Base-by-base conservation (phyloP, 2,329 filamentous ascomycete species). In the Ascocoryne sarcoides region DNA sequence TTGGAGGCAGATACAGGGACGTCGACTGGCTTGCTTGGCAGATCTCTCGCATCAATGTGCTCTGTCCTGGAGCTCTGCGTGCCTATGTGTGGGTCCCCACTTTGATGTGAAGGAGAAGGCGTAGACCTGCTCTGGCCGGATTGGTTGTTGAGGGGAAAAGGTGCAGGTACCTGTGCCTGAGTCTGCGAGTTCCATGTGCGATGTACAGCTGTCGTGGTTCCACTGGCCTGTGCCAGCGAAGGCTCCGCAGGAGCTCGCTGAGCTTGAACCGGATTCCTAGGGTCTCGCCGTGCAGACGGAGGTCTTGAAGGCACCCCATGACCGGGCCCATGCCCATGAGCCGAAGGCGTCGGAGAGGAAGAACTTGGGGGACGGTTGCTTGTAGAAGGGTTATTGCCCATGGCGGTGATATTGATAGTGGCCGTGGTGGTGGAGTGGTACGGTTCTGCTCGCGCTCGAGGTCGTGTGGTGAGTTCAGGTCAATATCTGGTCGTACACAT, bases 211-310 rank as follows among this genome's bases (percentile, higher is more conserved):
- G 46, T 50, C 15, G 53, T 58, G 8, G 54, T 56, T 45, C 58
- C 57, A 47, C 55, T 55, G 39, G 75, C 76, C 60, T 76, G 74
- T 49, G 75, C 70, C 47, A 76, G 68, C 37, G 76, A 79, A 39
- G 72, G 69, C 62, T 80, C 76, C 44, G 76, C 76, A 36, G 75
- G 75, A 40, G 72, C 76, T 52, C 56, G 68, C 50, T 74, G 71
- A 47, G 68, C 65, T 49, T 75, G 72, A 48, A 73, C 68, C 44
- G 72, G 66, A 55, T 75, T 70, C 60, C 66, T 66, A 48, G 64
- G 65, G 49, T 70, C 66, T 54, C 54, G 56, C 38, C 50, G 55
- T 32, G 52, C 49, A 37, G 52, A 54, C 16, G 48, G 42, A 29
- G 47, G 30, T 45, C 47, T 42, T 32, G 52, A 47, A 36, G 55